Conservation (phyloP, 1,139 yeast genomes). For the Magnusiomyces tetraspermus region DNA sequence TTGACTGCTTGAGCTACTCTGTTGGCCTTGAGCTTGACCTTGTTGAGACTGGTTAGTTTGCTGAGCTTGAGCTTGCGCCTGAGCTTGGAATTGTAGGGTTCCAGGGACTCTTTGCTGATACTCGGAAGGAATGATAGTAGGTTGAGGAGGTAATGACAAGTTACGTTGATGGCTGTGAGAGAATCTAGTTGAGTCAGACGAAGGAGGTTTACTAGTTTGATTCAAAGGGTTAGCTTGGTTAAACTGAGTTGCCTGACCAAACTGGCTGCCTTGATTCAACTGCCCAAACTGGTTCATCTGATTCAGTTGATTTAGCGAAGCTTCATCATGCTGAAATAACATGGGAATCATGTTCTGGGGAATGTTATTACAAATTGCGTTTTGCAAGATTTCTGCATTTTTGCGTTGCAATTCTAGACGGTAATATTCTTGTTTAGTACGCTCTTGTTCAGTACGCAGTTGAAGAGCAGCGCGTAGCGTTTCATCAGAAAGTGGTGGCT, state of each 20-base stretch:
- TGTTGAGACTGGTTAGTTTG: slow-evolving; percentile 11
- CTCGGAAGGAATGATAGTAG: slow-evolving; percentile 17
- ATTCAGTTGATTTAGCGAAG: neutral
- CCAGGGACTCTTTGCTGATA: slow-evolving; percentile 15
- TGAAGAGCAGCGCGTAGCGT: slow-evolving; percentile 55
- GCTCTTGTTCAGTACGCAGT: slow-evolving; percentile 67
- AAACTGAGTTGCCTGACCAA: too few relatives aligned
- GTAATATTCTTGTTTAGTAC: slow-evolving; percentile 73
- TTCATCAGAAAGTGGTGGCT: slow-evolving; percentile 56
- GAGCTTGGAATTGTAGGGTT: slow-evolving; percentile 13
- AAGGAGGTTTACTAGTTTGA: too few relatives aligned
- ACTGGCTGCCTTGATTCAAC: too few relatives aligned
- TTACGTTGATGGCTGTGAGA: slow-evolving; percentile 22
- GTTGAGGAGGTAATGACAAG: slow-evolving; percentile 23
- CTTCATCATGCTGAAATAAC: slow-evolving; percentile 35
- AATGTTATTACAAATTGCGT: slow-evolving; percentile 54
- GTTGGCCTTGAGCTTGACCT: slow-evolving; percentile 3
- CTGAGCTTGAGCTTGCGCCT: slow-evolving; percentile 16
- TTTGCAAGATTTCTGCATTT: slow-evolving; percentile 51
- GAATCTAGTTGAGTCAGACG: slow-evolving; percentile 18
- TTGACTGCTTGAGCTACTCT: too few relatives aligned
- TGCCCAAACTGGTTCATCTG: neutral
- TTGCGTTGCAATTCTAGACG: slow-evolving; percentile 53
- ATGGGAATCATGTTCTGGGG: slow-evolving; percentile 62
- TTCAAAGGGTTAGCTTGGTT: too few relatives aligned